These are phyloP conservation scores for Eucalyptus regnans DNA, from an alignment of 345 rosid genomes.

Conservation along the genomic window DNA sequence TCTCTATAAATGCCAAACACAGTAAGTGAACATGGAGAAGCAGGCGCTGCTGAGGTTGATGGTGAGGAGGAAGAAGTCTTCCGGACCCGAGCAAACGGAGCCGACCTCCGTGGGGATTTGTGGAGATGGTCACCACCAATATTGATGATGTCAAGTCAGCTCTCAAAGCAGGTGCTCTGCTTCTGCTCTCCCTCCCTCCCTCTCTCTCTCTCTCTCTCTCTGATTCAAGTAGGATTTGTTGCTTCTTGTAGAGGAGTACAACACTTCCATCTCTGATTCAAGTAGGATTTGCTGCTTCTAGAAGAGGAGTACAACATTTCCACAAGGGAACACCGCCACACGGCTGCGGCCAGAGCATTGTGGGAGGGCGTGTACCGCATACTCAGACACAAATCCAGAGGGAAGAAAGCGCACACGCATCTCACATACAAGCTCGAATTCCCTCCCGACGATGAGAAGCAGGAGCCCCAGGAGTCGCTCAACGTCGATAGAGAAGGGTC, in stretches of 20 bases:
- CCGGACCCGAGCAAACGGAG: conserved; percentile 52
- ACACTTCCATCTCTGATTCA: neutral
- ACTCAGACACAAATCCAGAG: conserved; percentile 31
- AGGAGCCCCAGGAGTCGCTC: conserved; percentile 56
- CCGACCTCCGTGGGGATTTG: conserved; percentile 69
- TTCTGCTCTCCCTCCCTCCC: too few species aligned
- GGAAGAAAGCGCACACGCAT: conserved; percentile 35
- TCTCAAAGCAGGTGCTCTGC: conserved; percentile 37
- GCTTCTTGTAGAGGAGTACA: too few species aligned
- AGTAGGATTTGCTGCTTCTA: too few species aligned
- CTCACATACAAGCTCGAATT: conserved; percentile 62
- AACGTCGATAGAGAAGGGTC: conserved; percentile 22
- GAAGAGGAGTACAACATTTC: too few species aligned
- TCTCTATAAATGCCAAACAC: neutral
- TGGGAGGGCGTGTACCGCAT: conserved; percentile 70
- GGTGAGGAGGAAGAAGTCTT: conserved; percentile 59
- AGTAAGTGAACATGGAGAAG: conserved; percentile 55
- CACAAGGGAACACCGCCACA: conserved; percentile 45
- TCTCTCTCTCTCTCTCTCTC: neutral
- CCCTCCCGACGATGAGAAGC: conserved; percentile 17
- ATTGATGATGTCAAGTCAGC: conserved; percentile 43
- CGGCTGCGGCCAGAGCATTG: conserved; percentile 36
- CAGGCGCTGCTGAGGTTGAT: conserved; percentile 43
- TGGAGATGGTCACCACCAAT: conserved; percentile 49
- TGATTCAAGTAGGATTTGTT: neutral